Evolutionary conservation across 129 eudicot species (phyloP).

Genomic region (Flaveria ramosissima): DNA sequence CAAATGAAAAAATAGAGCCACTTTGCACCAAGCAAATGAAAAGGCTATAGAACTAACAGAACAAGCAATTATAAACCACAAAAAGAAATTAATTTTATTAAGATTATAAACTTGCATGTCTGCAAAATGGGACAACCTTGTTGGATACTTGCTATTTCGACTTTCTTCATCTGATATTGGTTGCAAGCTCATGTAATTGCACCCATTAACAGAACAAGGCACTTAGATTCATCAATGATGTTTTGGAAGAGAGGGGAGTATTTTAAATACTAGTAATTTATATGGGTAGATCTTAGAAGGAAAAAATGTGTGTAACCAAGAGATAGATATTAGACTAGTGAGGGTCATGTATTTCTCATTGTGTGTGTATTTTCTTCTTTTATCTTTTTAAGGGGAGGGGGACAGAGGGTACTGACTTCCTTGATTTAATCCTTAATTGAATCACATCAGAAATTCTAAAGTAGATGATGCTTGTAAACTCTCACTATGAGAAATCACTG

Average conservation of each 20-base stretch:
- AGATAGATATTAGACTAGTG: not conserved
- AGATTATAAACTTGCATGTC: not conserved
- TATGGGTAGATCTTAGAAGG: not conserved
- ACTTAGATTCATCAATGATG: not conserved
- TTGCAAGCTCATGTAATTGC: slow-evolving; percentile 16
- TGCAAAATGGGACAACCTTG: not conserved
- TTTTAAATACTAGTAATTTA: not conserved
- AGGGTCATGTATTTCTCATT: not conserved
- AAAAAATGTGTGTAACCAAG: not conserved
- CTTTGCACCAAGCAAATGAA: not conserved
- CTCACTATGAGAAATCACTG: not conserved
- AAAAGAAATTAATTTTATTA: not conserved
- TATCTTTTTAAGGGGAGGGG: too few relatives aligned
- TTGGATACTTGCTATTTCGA: slow-evolving; percentile 8
- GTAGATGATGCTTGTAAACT: not conserved
- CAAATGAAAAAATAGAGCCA: not conserved
- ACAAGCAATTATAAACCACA: not conserved
- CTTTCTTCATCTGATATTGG: not conserved
- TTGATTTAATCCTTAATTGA: not conserved
- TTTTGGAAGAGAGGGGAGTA: not conserved
- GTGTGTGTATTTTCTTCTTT: not conserved
- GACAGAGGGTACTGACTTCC: not conserved
- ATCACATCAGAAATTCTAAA: not conserved
- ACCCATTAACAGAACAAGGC: not conserved
- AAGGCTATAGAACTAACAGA: not conserved